Conservation (phyloP, 2,329 filamentous ascomycete species). For the Cordyceps farinosa region DNA sequence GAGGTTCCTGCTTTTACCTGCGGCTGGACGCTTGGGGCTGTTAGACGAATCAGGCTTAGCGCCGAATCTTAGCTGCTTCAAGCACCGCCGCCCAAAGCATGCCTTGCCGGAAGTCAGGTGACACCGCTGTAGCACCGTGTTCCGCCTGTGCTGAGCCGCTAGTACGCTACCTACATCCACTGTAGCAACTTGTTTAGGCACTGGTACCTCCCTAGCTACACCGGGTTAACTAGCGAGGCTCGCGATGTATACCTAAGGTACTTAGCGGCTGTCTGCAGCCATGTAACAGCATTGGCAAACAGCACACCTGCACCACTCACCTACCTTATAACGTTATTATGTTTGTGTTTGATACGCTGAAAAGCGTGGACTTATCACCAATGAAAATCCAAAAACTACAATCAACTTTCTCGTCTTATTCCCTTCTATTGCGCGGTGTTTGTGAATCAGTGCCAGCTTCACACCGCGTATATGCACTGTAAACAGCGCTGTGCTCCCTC, state of each 20-base stretch:
- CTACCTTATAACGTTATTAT: not conserved
- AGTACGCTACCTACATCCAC: not conserved
- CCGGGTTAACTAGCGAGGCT: too few species aligned
- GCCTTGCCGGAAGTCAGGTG: constrained; percentile 12
- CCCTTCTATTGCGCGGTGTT: not conserved
- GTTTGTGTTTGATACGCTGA: too few species aligned
- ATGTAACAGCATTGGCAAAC: not conserved
- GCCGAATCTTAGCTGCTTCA: constrained; percentile 9
- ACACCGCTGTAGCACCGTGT: constrained; percentile 3
- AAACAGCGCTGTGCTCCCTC: not conserved
- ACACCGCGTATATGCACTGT: not conserved
- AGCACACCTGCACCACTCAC: not conserved
- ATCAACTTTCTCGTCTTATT: not conserved
- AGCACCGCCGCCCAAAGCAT: constrained; percentile 9
- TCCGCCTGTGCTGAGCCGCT: not conserved
- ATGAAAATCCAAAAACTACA: not conserved
- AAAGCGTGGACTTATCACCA: too few species aligned
- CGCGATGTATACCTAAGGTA: too few species aligned
- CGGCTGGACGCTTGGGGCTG: constrained; percentile 8
- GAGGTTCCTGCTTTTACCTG: constrained; percentile 17
- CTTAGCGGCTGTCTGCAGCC: not conserved
- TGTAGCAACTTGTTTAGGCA: not conserved
- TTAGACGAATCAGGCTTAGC: constrained; percentile 18
- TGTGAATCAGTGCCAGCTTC: not conserved
- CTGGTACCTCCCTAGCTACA: too few species aligned